Percentiles rank a stretch among this genome's conserved stretches.
Evolutionary conservation across 441 rosid genomes (phyloP).

Genomic region (Macaranga tanarius): DNA sequence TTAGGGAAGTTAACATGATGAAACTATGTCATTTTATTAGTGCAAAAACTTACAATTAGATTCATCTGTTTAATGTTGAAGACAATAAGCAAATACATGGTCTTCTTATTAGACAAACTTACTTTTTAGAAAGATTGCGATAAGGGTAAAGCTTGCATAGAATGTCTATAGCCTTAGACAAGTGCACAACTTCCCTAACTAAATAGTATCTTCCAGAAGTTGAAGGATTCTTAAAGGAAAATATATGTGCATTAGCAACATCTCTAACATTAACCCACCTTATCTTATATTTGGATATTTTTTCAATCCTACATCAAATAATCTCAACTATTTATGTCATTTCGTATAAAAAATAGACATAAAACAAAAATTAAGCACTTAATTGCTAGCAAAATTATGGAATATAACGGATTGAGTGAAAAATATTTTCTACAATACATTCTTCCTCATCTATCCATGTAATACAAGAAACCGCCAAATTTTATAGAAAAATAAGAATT

Average conservation of each 20-base stretch:
- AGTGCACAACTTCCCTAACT: constrained; percentile 21
- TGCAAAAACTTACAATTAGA: background rate
- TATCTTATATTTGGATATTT: constrained; percentile 11
- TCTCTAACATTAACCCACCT: constrained; percentile 19
- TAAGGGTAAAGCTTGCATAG: constrained; percentile 27
- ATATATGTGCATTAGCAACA: constrained; percentile 31
- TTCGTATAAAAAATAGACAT: too few species aligned
- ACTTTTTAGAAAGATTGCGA: constrained; percentile 26
- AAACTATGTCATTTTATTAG: background rate
- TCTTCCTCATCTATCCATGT: too few species aligned
- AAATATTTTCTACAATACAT: too few species aligned
- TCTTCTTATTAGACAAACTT: background rate
- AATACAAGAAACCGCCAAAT: too few species aligned
- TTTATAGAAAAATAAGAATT: too few species aligned
- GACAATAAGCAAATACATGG: background rate
- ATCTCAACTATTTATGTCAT: background rate
- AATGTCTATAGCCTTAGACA: constrained; percentile 25
- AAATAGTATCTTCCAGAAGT: constrained; percentile 39
- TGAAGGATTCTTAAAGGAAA: constrained; percentile 31
- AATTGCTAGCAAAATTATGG: background rate
- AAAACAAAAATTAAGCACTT: background rate
- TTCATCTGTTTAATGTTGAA: background rate
- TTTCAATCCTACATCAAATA: constrained; percentile 19
- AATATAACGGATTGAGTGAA: too few species aligned
- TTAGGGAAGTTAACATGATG: background rate